Evolutionary conservation across 139 green algal genomes (phyloP).

Genomic region (Chlorella sp.): DNA sequence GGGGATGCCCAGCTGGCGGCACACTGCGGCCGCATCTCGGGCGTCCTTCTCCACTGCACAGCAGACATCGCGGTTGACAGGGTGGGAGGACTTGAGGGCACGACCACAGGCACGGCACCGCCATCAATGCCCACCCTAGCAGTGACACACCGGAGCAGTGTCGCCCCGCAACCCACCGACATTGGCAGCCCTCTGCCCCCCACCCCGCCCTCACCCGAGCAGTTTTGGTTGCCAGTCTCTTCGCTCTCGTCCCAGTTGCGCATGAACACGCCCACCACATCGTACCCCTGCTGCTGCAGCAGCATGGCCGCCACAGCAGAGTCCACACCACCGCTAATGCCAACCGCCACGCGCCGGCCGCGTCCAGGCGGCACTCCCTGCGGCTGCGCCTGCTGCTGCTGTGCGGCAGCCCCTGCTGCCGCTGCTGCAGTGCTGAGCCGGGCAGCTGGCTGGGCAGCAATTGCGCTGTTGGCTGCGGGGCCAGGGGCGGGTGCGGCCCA

Average conservation of each 20-base stretch:
- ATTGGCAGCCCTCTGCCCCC: neutral
- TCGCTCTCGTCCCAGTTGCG: conserved; percentile 88
- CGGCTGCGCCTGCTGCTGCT: neutral
- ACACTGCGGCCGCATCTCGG: conserved; percentile 46
- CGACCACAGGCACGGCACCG: no score
- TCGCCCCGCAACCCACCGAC: no score
- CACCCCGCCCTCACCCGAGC: conserved; percentile 16
- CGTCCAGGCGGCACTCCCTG: neutral
- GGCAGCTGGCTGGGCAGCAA: neutral
- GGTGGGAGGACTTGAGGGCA: no score
- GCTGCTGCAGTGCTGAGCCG: neutral
- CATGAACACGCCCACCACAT: conserved; percentile 82
- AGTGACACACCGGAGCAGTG: no score
- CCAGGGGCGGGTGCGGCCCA: no score
- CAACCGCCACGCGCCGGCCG: conserved; percentile 64
- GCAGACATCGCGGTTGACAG: no score
- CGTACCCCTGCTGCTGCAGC: conserved; percentile 56
- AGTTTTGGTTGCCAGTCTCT: conserved; percentile 70
- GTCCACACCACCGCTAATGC: conserved; percentile 85
- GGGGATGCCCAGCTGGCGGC: conserved; percentile 63
- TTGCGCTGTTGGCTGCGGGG: no score
- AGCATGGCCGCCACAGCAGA: conserved; percentile 79
- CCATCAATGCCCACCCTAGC: no score
- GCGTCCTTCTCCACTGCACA: conserved; percentile 50
- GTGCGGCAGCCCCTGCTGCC: neutral